A percentile compares a stretch with the other conserved stretches of the same genome.
These are phyloP conservation scores for Cladosporium sp. DNA, from an alignment of 2,329 filamentous ascomycete species.

Conservation along the genomic window DNA sequence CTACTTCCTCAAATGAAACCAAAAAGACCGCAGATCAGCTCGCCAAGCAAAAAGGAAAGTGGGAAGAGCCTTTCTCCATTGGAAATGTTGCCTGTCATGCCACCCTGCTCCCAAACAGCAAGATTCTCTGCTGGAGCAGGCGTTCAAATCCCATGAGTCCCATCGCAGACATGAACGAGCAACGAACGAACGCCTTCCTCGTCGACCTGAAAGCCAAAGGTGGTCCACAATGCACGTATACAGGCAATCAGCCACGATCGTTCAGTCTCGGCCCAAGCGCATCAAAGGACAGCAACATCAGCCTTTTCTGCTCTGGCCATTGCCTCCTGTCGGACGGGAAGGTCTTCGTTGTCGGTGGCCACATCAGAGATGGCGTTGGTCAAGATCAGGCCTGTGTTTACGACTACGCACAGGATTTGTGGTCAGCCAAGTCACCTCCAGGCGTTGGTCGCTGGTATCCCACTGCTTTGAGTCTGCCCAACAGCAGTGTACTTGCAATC, in stretches of 20 bases:
- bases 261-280: not conserved
- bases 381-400: not conserved
- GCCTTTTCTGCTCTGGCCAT: not conserved
- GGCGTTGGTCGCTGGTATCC: not conserved
- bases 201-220: not conserved
- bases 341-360: not conserved
- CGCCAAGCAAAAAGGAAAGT: not conserved
- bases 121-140: not conserved
- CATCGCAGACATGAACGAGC: not conserved
- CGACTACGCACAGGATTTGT: not conserved
- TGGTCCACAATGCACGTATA: not conserved
- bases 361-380: not conserved
- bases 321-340: not conserved
- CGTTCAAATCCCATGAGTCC: not conserved
- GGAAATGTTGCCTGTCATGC: not conserved
- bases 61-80: not conserved
- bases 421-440: not conserved
- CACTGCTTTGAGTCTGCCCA: not conserved
- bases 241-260: not conserved
- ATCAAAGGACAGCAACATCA: not conserved
- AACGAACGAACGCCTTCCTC: not conserved
- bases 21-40: too few species aligned
- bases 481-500: not conserved
- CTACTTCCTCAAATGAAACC: too few species aligned
- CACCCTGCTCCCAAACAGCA: not conserved